Base-by-base conservation (phyloP, 2,329 filamentous ascomycete species). In the Microthyrium microscopicum region DNA sequence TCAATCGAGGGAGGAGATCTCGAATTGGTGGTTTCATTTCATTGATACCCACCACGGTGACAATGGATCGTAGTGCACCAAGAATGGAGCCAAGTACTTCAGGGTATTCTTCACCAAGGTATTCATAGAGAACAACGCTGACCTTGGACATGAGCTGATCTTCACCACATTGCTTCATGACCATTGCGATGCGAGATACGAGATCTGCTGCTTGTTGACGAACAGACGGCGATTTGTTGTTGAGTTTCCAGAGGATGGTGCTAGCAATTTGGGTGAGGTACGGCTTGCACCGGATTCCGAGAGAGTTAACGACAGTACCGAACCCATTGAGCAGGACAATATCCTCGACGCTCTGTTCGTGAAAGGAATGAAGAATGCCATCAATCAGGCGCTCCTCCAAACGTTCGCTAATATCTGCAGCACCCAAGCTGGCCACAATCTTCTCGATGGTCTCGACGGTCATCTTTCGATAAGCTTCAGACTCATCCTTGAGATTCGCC, bases 1-100 rank as follows among this genome's bases (percentile, higher is more conserved):
- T 98, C 21, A 98, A 71, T 26, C 89, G 82, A 12, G 89, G 89
- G 7, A 98, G 70, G 20, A 98, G 67, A 52, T 98, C 91, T 53
- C 87, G 87, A 61, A 98, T 95, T 2, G 89, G 87, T 11, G 89
- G 89, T 49, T 95, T 85, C 87, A 95, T 95, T 56, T 91, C 83
- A 47, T 81, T 79, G 60, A 98, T 94, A 58, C 89, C 89, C 21
- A 98, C 87, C 12, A 98, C 89, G 0, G 87, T 94, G 44, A 98
- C 89, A 46, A 98, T 95, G 27, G 84, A 91, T 42, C 89, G 79
- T 34, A 98, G 69, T 12, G 89, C 89, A 41, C 89, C 89, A 16
- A 98, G 68, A 46, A 98, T 98, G 3, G 87, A 95, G 39, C 89
- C 89, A 8, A 98, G 70, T 17, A 98, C 89, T 56, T 98, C 89